Evolutionary conservation across 73 alveolate genomes (phyloP), one percentile per base, ranked within the genome.

Genomic region (Paraurostyla sp.): DNA sequence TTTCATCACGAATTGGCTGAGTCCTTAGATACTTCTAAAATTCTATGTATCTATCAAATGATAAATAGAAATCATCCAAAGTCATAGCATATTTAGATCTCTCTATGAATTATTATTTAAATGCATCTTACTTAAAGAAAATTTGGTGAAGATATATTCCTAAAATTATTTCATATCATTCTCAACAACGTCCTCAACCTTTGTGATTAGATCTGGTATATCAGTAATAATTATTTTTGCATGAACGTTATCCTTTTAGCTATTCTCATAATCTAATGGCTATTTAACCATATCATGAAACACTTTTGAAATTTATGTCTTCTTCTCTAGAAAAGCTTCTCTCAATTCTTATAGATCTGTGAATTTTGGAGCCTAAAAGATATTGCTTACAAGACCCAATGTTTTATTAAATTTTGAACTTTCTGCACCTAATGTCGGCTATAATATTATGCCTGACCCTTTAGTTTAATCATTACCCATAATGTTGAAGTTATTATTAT

Each of bases 391-490:
- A 1, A 65, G 40, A 30, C 25, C 25, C 82, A 65, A 38, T 6
- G 82, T 65, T 38, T 38, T 65, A 13, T 40, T 30, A 65, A 38
- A 65, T 30, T 65, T 65, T n/a, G n/a, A n/a, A 7, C 46, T 58
- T 33, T 20, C 13, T 35, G 35, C 46, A 22, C 32, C 82, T 36
- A 38, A 38, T 18, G 9, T 13, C 82, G 35, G 6, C 23, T 18
- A 1, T 22, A 16, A 7, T 30, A 16, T 65, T 35, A 38, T 38
- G 23, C 38, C 7, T 38, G 58, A 58, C 41, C 82, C 82, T 7
- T 33, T 32, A 65, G 82, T 30, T 36, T 38, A 36, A 38, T 65
- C 82, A 40, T 65, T 65, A 38, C 82, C 82, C 82, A 65, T n/a
- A n/a, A n/a, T n/a, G n/a, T n/a, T n/a, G n/a, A n/a, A n/a, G n/a